Base-by-base conservation (phyloP, 129 eudicot species). In the Smallanthus sonchifolius region DNA sequence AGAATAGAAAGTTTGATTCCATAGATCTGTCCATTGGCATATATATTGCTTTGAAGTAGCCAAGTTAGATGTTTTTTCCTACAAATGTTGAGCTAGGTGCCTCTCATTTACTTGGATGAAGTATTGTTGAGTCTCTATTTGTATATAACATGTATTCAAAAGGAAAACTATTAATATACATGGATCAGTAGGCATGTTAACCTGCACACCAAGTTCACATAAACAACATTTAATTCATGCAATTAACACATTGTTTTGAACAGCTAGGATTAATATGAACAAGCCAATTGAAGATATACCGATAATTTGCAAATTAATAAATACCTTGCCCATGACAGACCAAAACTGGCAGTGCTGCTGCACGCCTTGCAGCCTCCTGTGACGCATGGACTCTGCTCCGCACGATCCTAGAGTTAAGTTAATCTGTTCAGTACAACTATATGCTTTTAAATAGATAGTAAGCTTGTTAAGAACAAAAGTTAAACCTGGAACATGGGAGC, bases 281-380 rank as follows among this genome's bases (percentile, higher is more conserved):
- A 37, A 34, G 28, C 2, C 59, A 4, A 17, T 38, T 39, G 11
- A 52, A 47, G 39, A 70, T 44, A 56, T 57, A 51, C 28, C 1
- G 13, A 32, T 20, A 13, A 69, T 63, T 47, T 17, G 10, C 38
- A 39, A 36, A 47, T n/a, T 54, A 73, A 48, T 83, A 87, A 71
- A 61, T 91, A 91, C 96, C 96, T 83, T 72, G 83, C 67, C 97
- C 97, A 77, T 91, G 97, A 81, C 92, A 88, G 62, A 91, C 91
- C 72, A 91, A 87, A 74, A 87, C 80, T 51, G 92, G 92, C 71
- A 91, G 79, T 65, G 91, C 75, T 65, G 95, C 73, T 64, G 97
- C 97, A 77, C 85, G 92, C 39, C 76, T 82, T 34, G 44, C 74
- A 68, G 96, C 88, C 69, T 84, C 92, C 66, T 80, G 83, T 52